Percentiles rank a stretch among this genome's conserved stretches.
These are phyloP conservation scores for Logfia minima DNA, from an alignment of 129 eudicot species.

Conservation along the genomic window DNA sequence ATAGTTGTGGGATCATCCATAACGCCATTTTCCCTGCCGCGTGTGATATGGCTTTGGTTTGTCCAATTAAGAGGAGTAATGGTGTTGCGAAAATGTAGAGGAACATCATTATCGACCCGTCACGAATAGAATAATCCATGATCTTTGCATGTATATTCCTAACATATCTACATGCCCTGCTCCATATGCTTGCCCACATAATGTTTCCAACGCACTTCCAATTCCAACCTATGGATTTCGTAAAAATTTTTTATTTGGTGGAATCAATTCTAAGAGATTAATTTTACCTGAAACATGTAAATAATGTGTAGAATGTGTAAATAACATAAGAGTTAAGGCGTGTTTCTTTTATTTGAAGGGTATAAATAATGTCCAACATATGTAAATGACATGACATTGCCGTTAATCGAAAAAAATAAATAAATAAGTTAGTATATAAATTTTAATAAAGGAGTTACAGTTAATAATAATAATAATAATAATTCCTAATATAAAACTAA, in stretches of 20 bases:
- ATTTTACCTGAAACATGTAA: no score
- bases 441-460: no score
- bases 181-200: slow-evolving; percentile 84
- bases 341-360: no score
- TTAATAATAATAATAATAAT: no score
- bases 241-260: not conserved
- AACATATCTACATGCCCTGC: slow-evolving; percentile 61
- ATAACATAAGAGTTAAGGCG: no score
- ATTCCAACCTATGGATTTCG: slow-evolving; percentile 35
- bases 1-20: slow-evolving; percentile 51
- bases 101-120: slow-evolving; percentile 27
- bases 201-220: slow-evolving; percentile 73
- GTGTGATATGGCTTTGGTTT: slow-evolving; percentile 43
- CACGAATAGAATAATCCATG: slow-evolving; percentile 49
- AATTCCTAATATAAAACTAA: no score
- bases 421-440: no score
- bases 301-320: no score
- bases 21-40: slow-evolving; percentile 41
- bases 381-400: no score
- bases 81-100: slow-evolving; percentile 56
- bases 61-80: slow-evolving; percentile 43
- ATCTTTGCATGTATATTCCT: slow-evolving; percentile 68
- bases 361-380: no score
- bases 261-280: not conserved
- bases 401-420: no score